Evolutionary conservation across 495 filamentous ascomycete genomes (phyloP).

Genomic region (Sordaria brevicollis): DNA sequence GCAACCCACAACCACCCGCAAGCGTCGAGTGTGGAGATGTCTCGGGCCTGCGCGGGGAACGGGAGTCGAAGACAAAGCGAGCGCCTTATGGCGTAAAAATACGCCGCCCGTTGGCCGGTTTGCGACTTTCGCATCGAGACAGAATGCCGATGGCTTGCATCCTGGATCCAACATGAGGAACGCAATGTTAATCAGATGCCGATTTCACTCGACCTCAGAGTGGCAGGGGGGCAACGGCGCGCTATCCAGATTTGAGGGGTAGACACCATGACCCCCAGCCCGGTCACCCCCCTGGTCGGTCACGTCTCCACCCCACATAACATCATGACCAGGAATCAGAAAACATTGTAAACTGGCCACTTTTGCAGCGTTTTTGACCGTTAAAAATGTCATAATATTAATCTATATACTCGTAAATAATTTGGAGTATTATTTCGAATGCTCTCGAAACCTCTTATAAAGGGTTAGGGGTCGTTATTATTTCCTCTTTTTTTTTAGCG

Average conservation of each 20-base stretch:
- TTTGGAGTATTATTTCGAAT: no score
- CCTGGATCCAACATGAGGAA: background rate
- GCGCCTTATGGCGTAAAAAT: background rate
- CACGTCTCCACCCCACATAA: no score
- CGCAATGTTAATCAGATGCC: background rate
- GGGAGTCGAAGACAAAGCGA: background rate
- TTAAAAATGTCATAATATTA: no score
- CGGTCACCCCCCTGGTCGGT: no score
- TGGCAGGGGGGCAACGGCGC: background rate
- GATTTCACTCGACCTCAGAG: background rate
- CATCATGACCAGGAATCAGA: no score
- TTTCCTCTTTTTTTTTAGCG: no score
- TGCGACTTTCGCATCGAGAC: background rate
- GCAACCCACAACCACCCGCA: background rate
- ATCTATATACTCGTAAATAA: no score
- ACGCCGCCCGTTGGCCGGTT: background rate
- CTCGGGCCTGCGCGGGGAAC: background rate
- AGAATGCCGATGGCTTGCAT: background rate
- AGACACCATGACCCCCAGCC: no score
- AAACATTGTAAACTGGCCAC: no score
- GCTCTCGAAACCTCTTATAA: no score
- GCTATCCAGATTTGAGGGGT: background rate
- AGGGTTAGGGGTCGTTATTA: no score
- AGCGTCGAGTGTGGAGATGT: background rate
- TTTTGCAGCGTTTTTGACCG: no score